Base-by-base conservation (phyloP, 2,329 filamentous ascomycete species). In the Penicillium concentricum region DNA sequence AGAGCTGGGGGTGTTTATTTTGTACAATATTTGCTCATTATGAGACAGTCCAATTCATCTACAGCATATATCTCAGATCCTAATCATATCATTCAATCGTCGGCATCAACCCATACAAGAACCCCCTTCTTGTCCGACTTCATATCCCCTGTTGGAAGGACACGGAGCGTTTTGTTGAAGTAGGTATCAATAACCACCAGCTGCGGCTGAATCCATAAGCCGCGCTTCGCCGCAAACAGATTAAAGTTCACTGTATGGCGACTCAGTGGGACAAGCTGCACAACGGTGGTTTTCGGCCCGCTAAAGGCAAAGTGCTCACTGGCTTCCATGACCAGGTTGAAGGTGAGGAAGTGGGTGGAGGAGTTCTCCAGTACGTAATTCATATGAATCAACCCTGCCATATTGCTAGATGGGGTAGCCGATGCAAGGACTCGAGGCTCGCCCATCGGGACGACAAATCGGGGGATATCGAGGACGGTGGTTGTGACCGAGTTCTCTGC, bases 241-340 rank as follows among this genome's bases (percentile, higher is more conserved):
- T 86, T 84, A 69, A 92, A 97, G 26, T 84, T 81, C n/a, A 91
- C 81, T 0, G 81, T 83, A 45, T 90, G 82, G 58, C 92, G 80
- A 57, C 90, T 92, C 60, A 96, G 79, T 0, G 94, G 94, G 44
- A 96, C 82, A 41, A 97, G 78, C 68, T 94, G 91, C 51, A 97
- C 66, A 1, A 88, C 88, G 13, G 86, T 87, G 62, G 89, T 82
- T 77, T 97, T 97, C 2, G 90, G 81, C 0, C 94, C 94, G 8
- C 90, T 92, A 74, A 99, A 97, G 0, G 92, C 93, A 74, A 97
- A 97, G 51, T 91, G 85, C 62, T 96, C 91, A 70, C 86, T 93
- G 3, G 92, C 89, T 65, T 99, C 93, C 92, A 99, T 96, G 26
- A 82, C 86, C 47, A 97, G 75, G 30, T 90, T 92, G 75, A 99